Percentiles rank a stretch among this genome's conserved stretches.
phyloP scores from a whole-genome alignment of 805 yeast genomes.

The Tetrapisispora taiwanensis region DNA sequence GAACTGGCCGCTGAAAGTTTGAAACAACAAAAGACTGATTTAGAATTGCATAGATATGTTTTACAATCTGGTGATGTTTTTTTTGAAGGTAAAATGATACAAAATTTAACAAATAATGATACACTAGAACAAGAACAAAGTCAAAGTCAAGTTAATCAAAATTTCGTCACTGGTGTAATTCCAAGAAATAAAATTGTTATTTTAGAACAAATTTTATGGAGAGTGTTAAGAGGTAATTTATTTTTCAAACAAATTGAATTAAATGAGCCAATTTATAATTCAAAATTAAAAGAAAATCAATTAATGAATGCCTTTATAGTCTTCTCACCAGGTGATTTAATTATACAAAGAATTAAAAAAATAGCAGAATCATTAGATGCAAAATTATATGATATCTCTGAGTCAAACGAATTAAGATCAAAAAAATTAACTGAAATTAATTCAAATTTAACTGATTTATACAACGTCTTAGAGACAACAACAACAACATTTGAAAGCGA shows the following conservation, averaged over 20 bases:
- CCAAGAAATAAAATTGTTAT: slow-evolving; percentile 47
- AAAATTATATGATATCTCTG: slow-evolving; percentile 47
- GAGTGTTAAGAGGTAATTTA: slow-evolving; percentile 64
- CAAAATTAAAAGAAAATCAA: slow-evolving; percentile 38
- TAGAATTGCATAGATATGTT: slow-evolving; percentile 52
- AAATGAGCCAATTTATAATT: slow-evolving; percentile 45
- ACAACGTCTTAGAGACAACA: slow-evolving; percentile 39
- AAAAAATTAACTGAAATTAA: slow-evolving; percentile 32
- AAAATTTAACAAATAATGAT: slow-evolving; percentile 3
- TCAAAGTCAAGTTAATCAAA: slow-evolving; percentile 10
- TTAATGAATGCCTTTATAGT: slow-evolving; percentile 55
- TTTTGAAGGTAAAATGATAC: slow-evolving; percentile 24
- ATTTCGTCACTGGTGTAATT: slow-evolving; percentile 57
- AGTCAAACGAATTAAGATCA: slow-evolving; percentile 30
- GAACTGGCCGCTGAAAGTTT: slow-evolving; percentile 59
- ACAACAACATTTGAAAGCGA: slow-evolving; percentile 53
- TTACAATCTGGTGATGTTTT: slow-evolving; percentile 41
- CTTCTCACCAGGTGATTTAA: slow-evolving; percentile 58
- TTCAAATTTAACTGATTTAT: slow-evolving; percentile 37
- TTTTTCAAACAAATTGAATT: slow-evolving; percentile 51
- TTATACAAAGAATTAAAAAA: slow-evolving; percentile 49
- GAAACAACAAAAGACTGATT: slow-evolving; percentile 42
- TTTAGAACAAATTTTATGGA: slow-evolving; percentile 65
- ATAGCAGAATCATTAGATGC: slow-evolving; percentile 63
- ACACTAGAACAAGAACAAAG: slow-evolving; percentile 3